Evolutionary conservation across 2,329 filamentous ascomycete species (phyloP), one percentile per base, ranked within the genome.

Genomic region (Dothideomycetes sp.): DNA sequence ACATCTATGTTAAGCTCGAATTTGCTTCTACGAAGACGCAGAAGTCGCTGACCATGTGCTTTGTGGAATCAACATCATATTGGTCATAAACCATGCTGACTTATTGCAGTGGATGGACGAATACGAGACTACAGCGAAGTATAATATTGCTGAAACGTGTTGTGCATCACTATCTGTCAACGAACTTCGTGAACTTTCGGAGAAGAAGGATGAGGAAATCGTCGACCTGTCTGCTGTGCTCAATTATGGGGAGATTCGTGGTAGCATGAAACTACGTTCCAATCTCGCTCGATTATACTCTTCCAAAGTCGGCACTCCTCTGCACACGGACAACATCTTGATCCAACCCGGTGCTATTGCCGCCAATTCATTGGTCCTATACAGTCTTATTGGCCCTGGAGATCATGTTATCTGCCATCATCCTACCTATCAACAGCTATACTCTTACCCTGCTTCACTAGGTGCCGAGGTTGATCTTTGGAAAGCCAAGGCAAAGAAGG

Each of bases 341-440:
- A 78, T 89, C 43, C 85, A 84, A 0, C 75, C 81, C 19, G 87
- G 87, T 8, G 85, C 84, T 11, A 93, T 93, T 37, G 71, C 76
- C 4, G 86, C 85, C n/a, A 94, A 94, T 54, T 84, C 86, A 50
- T 63, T 91, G n/a, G 64, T 79, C 2, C 71, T 91, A 5, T 88
- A 88, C 57, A 69, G 79, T 1, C 66, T 91, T 5, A 56, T 91
- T 2, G 74, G 75, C 0, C 74, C 77, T 0, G 82, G 79, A 1
- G 84, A 94, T 54, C 86, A 94, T 67, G 81, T 89, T 34, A 73
- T 94, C 43, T 91, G 84, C 52, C 82, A 91, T 42, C 84, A 87
- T 55, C 86, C 87, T 10, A 89, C 84, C 1, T 93, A 91, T 52
- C 84, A 91, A 57, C 84, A 91, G 51, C 70, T 94, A 2, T 91